Percentiles rank a stretch among this genome's conserved stretches.
These are phyloP conservation scores for Haematococcus sp. DNA, from an alignment of 139 green algal species.

Conservation along the genomic window DNA sequence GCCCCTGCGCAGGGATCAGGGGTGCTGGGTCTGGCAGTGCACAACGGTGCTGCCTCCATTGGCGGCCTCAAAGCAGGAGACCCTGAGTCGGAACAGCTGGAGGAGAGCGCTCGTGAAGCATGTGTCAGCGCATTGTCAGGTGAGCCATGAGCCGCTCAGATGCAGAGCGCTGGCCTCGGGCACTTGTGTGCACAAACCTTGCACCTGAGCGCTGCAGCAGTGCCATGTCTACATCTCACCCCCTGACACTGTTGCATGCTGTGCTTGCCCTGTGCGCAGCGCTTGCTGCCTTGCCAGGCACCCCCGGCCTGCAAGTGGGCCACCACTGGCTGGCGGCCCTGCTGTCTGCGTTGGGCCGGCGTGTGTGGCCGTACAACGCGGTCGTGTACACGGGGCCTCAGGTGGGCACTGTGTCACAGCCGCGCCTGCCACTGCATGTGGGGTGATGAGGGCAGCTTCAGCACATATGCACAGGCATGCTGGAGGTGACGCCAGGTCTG, in stretches of 20 bases:
- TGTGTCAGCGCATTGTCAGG: no score
- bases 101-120: no score
- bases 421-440: slow-evolving; percentile 5
- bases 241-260: background rate
- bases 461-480: no score
- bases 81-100: no score
- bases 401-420: background rate
- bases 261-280: slow-evolving; percentile 13
- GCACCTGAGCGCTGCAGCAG: no score
- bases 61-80: no score
- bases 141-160: no score
- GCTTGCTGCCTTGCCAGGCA: slow-evolving; percentile 38
- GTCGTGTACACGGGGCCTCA: slow-evolving; percentile 26
- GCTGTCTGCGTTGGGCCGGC: slow-evolving; percentile 51
- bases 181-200: no score
- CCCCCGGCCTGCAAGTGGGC: slow-evolving; percentile 51
- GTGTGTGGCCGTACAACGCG: slow-evolving; percentile 42
- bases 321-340: slow-evolving; percentile 68
- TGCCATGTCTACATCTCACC: background rate
- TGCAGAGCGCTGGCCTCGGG: no score
- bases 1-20: no score
- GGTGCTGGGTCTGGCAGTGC: no score
- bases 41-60: no score
- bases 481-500: background rate
- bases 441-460: background rate